These are phyloP conservation scores for Hypsizygus marmoreus DNA, from an alignment of 768 basidiomycete species.

Conservation along the genomic window DNA sequence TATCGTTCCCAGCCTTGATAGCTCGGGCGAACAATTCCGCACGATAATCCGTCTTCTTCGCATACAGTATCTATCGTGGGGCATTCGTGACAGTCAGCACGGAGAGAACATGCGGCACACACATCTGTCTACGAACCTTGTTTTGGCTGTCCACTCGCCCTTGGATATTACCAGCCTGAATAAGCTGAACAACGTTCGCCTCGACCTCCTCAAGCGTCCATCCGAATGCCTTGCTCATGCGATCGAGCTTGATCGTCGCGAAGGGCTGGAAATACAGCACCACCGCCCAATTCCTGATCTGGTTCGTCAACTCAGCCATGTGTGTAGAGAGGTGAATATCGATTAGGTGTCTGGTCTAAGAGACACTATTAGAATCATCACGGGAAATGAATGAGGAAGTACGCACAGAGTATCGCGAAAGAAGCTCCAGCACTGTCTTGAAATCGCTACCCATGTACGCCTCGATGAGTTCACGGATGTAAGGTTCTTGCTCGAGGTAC, in stretches of 20 bases:
- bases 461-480: constrained; percentile 82
- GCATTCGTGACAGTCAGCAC: constrained; percentile 7
- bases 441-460: constrained; percentile 88
- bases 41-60: constrained; percentile 78
- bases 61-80: constrained; percentile 65
- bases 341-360: constrained; percentile 74
- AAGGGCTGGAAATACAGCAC: constrained; percentile 93
- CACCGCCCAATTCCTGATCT: constrained; percentile 77
- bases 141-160: constrained; percentile 89
- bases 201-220: constrained; percentile 75
- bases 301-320: constrained; percentile 59
- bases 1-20: constrained; percentile 70
- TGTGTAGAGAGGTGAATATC: constrained; percentile 80
- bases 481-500: constrained; percentile 86
- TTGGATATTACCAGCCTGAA: constrained; percentile 75
- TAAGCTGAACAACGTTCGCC: constrained; percentile 71
- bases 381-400: background rate
- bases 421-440: constrained; percentile 74
- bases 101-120: background rate
- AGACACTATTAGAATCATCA: background rate
- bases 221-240: constrained; percentile 88
- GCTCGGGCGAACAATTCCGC: constrained; percentile 76
- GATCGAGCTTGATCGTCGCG: constrained; percentile 76
- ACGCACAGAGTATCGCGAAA: constrained; percentile 71
- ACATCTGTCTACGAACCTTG: constrained; percentile 53